Base-by-base conservation (phyloP, 176 grass and related monocot species). In the Carex littledalei region DNA sequence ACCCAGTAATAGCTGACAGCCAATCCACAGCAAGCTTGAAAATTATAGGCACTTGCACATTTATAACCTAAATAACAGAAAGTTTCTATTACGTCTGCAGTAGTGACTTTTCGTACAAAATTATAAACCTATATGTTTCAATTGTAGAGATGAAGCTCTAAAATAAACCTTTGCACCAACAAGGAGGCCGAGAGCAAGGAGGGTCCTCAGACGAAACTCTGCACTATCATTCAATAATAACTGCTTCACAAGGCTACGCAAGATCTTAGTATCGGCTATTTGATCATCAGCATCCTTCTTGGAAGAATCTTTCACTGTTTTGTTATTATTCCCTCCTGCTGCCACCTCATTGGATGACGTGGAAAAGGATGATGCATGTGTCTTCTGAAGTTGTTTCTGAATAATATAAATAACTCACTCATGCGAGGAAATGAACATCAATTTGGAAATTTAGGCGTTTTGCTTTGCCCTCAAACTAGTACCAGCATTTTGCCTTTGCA, bases 1-100 rank as follows among this genome's bases (percentile, higher is more conserved):
- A 85, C 1, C 96, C 93, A 50, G 88, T 88, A 79, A 93, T 37
- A 81, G 91, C 90, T 81, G 96, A 88, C 80, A 98, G 89, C 96
- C 96, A 98, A 87, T 98, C 93, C 31, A 98, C 74, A 81, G 96
- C 96, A 85, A 94, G 90, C 91, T 98, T 98, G 92, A 98, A 98
- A 57, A 98, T 85, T 87, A 98, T 95, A 86, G 96, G 96, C 60
- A 95, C 91, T 94, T 98, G 96, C 79, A 98, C 96, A 94, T 98
- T 98, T 93, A 98, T 98, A 91, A 95, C 95, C 95, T 98, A 86
- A 54, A 80, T 12, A 89, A 78, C 85, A 90, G 85, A 87, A 68
- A 18, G 35, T 71, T 68, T 63, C 79, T 43, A 72, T 47, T 72
- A 63, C 39, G 37, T 67, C 61, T 52, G 63, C 54, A 74, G 18